Percentiles rank a stretch among this genome's conserved stretches.
phyloP scores from a whole-genome alignment of 345 rosid species.

The Dipteronia dyeriana region DNA sequence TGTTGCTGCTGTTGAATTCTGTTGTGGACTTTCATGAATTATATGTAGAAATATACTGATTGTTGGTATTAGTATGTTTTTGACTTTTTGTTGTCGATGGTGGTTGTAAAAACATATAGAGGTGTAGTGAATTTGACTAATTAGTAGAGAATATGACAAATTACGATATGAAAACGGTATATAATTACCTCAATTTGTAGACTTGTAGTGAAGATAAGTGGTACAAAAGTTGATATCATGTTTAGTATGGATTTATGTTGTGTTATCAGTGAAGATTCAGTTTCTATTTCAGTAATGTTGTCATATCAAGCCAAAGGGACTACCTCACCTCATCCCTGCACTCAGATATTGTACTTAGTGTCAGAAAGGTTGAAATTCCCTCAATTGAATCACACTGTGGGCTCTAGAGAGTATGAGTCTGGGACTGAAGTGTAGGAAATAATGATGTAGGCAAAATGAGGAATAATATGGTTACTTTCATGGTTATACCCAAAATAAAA shows the following conservation, averaged over 20 bases:
- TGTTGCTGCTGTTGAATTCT: too few relatives aligned
- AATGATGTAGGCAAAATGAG: neutral
- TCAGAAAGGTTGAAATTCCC: too few relatives aligned
- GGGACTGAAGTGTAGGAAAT: neutral
- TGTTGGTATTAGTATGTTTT: neutral
- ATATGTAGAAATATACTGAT: neutral
- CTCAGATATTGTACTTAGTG: neutral
- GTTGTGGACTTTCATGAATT: neutral
- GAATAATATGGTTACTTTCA: neutral
- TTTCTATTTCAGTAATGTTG: neutral
- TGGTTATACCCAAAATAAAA: neutral
- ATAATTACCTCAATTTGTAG: neutral
- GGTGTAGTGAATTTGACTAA: too few relatives aligned
- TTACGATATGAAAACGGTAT: neutral
- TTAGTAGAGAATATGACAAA: neutral
- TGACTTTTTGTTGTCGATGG: neutral
- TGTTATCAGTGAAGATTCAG: neutral
- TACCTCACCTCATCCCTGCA: neutral
- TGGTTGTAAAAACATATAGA: too few relatives aligned
- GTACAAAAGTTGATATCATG: neutral
- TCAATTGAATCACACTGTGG: too few relatives aligned
- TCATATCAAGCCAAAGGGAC: neutral
- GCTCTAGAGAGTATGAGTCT: too few relatives aligned
- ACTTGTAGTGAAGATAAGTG: too few relatives aligned
- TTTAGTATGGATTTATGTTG: neutral